These are phyloP conservation scores for Aspergillus awamori DNA, from an alignment of 2,329 filamentous ascomycete species.

Conservation along the genomic window DNA sequence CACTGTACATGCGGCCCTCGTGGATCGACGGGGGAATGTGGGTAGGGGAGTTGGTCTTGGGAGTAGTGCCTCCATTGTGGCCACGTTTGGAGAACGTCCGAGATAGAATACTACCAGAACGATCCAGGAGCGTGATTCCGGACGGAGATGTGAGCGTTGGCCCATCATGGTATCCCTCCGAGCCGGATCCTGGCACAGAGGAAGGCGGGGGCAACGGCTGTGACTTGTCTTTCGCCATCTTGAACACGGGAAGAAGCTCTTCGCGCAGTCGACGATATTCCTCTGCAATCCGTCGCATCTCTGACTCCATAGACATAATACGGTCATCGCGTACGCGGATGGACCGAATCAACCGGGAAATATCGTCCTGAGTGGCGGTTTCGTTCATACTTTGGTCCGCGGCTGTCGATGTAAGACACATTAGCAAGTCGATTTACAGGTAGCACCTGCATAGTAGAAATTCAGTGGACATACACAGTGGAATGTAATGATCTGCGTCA, in stretches of 20 bases:
- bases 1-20: slow-evolving; percentile 62
- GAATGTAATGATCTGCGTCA: slow-evolving; percentile 91
- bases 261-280: slow-evolving; percentile 88
- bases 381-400: slow-evolving; percentile 88
- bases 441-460: slow-evolving; percentile 6
- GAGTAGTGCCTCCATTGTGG: slow-evolving; percentile 66
- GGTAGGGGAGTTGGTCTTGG: slow-evolving; percentile 77
- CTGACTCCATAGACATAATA: slow-evolving; percentile 79
- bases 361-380: slow-evolving; percentile 88
- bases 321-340: slow-evolving; percentile 88
- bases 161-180: slow-evolving; percentile 34
- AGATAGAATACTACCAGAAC: slow-evolving; percentile 60
- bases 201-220: slow-evolving; percentile 73
- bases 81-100: slow-evolving; percentile 77
- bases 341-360: slow-evolving; percentile 86
- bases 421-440: slow-evolving; percentile 15
- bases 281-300: slow-evolving; percentile 80
- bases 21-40: slow-evolving; percentile 67
- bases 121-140: slow-evolving; percentile 37
- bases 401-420: slow-evolving; percentile 56
- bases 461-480: slow-evolving; percentile 69
- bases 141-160: slow-evolving; percentile 45
- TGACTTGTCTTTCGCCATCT: slow-evolving; percentile 86
- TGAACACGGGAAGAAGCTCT: slow-evolving; percentile 86
- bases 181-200: slow-evolving; percentile 23